phyloP scores from a whole-genome alignment of 2,329 filamentous ascomycete species.

The Blastomyces gilchristii region DNA sequence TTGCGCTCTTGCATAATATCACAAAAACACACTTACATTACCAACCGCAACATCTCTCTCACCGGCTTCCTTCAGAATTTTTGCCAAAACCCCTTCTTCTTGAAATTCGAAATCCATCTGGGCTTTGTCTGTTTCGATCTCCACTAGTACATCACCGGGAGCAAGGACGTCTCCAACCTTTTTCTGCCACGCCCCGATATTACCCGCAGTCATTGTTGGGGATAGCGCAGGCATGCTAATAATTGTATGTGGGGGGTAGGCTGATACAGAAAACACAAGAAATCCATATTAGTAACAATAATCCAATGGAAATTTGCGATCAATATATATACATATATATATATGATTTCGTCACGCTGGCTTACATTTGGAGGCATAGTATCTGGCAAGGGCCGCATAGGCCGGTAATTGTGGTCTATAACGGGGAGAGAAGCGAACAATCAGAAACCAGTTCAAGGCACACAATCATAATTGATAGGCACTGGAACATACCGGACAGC shows the following conservation, averaged over 20 bases:
- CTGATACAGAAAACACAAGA: slow-evolving; percentile 37
- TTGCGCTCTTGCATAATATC: neutral
- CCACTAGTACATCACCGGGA: slow-evolving; percentile 89
- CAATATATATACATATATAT: slow-evolving; percentile 10
- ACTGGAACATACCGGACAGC: slow-evolving; percentile 29
- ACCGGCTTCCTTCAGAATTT: slow-evolving; percentile 84
- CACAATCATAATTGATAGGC: neutral
- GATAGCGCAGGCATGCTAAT: slow-evolving; percentile 98
- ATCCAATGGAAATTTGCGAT: neutral
- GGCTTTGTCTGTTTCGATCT: slow-evolving; percentile 99
- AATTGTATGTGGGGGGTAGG: slow-evolving; percentile 87
- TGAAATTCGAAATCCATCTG: slow-evolving; percentile 99
- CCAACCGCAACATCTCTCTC: slow-evolving; percentile 91
- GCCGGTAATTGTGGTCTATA: slow-evolving; percentile 39
- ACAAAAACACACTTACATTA: slow-evolving; percentile 56
- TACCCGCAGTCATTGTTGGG: slow-evolving; percentile 92
- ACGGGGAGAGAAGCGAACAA: neutral
- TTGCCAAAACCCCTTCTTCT: slow-evolving; percentile 91
- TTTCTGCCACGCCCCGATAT: slow-evolving; percentile 97
- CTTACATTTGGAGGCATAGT: slow-evolving; percentile 61
- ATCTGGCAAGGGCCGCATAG: slow-evolving; percentile 52
- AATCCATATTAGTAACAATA: neutral
- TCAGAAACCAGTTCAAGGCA: slow-evolving; percentile 6
- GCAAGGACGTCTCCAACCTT: slow-evolving; percentile 78
- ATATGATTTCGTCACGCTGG: slow-evolving; percentile 9